A percentile compares a stretch with the other conserved stretches of the same genome.
Conservation (phyloP, 495 filamentous ascomycete genomes). For the Podospora appendiculata region DNA sequence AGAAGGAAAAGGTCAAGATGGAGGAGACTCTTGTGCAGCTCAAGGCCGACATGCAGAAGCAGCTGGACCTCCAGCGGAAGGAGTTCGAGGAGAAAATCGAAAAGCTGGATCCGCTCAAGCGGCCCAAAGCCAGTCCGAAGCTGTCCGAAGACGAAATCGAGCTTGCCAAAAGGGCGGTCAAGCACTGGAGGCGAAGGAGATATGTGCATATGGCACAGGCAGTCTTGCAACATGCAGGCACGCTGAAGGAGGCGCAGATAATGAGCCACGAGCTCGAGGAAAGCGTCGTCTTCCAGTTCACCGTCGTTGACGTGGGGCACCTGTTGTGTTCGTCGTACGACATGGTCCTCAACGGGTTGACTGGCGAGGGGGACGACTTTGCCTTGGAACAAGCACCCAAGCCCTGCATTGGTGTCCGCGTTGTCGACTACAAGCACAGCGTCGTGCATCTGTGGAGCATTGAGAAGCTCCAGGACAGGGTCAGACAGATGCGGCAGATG, state of each 20-base stretch:
- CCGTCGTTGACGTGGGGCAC: constrained; percentile 82
- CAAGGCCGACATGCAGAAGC: constrained; percentile 80
- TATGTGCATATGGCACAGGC: constrained; percentile 95
- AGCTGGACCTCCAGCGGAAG: constrained; percentile 66
- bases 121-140: constrained; percentile 48
- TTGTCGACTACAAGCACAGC: constrained; percentile 82
- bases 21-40: constrained; percentile 69
- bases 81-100: constrained; percentile 60
- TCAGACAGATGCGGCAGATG: constrained; percentile 90
- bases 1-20: constrained; percentile 79
- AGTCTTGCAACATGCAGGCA: constrained; percentile 76
- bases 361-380: constrained; percentile 77
- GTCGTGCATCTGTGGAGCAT: constrained; percentile 93
- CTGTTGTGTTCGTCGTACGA: constrained; percentile 89
- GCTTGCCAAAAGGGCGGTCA: constrained; percentile 55
- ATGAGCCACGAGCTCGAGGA: constrained; percentile 98
- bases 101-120: constrained; percentile 39
- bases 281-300: constrained; percentile 90
- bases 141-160: constrained; percentile 62
- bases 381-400: constrained; percentile 76
- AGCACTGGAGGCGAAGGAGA: constrained; percentile 75
- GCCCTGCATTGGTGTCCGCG: constrained; percentile 84
- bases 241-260: constrained; percentile 90
- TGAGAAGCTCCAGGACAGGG: constrained; percentile 79
- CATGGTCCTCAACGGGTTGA: constrained; percentile 86